A percentile compares a stretch with the other conserved stretches of the same genome.
phyloP scores from a whole-genome alignment of 2,329 filamentous ascomycete genomes.

The Fusarium mexicanum region DNA sequence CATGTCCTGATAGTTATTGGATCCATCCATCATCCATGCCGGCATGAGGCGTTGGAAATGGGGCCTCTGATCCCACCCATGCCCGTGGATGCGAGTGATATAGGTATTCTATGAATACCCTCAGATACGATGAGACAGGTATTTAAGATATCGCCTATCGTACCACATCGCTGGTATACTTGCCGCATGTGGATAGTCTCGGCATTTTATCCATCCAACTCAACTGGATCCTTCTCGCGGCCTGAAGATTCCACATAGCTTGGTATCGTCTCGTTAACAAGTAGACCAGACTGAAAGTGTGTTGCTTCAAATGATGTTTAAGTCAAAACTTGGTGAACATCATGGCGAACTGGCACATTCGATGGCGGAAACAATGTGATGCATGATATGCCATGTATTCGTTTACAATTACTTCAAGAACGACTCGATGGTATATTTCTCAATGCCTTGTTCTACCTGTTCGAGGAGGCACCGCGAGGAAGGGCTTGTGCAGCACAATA shows the following conservation, averaged over 20 bases:
- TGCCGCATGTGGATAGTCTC: neutral
- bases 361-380: no score
- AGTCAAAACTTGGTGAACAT: neutral
- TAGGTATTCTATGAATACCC: neutral
- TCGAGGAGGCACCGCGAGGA: neutral
- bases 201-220: neutral
- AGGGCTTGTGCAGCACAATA: neutral
- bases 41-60: slow-evolving; percentile 6
- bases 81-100: neutral
- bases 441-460: neutral
- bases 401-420: neutral
- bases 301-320: neutral
- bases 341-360: neutral
- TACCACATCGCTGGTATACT: neutral
- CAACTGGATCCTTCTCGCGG: neutral
- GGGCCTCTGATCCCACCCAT: slow-evolving; percentile 9
- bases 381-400: neutral
- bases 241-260: neutral
- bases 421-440: neutral
- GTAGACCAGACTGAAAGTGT: neutral
- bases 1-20: slow-evolving; percentile 15
- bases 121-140: neutral
- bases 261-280: neutral
- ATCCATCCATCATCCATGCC: neutral
- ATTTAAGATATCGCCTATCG: neutral